Evolutionary conservation across 1,284 basidiomycete species (phyloP).

Genomic region (Acaromyces ingoldii): DNA sequence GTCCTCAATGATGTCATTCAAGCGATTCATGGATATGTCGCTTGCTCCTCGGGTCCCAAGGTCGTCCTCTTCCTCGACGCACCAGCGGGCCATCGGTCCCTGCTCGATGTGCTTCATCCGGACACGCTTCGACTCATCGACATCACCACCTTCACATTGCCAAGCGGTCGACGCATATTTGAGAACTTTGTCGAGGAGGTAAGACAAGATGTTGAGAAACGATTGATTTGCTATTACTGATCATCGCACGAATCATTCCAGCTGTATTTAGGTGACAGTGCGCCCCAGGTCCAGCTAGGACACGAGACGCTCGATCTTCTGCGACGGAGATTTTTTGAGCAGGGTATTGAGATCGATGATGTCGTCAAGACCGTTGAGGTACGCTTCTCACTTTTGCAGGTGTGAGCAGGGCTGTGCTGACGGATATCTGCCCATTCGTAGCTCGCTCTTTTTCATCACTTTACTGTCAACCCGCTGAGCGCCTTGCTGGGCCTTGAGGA

Average conservation of each 20-base stretch:
- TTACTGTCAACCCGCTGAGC: no score
- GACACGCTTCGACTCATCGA: background rate
- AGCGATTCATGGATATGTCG: background rate
- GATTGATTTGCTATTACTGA: no score
- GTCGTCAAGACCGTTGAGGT: background rate
- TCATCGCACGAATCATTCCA: no score
- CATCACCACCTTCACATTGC: background rate
- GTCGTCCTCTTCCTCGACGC: background rate
- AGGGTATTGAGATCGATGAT: background rate
- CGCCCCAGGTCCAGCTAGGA: background rate
- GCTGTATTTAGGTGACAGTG: background rate
- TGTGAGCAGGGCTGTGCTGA: no score
- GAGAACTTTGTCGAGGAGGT: background rate
- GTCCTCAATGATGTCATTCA: slow-evolving; percentile 3
- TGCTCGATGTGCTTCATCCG: background rate
- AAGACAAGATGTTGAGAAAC: no score
- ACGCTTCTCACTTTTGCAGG: background rate
- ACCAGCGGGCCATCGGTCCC: background rate
- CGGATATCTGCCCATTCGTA: no score
- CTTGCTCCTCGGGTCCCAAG: background rate
- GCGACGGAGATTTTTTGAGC: background rate
- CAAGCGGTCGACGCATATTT: background rate
- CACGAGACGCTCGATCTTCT: background rate
- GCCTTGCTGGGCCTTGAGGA: no score
- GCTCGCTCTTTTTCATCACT: no score